These are phyloP conservation scores for Marasmius sp. DNA, from an alignment of 1,284 basidiomycete species.

Conservation along the genomic window DNA sequence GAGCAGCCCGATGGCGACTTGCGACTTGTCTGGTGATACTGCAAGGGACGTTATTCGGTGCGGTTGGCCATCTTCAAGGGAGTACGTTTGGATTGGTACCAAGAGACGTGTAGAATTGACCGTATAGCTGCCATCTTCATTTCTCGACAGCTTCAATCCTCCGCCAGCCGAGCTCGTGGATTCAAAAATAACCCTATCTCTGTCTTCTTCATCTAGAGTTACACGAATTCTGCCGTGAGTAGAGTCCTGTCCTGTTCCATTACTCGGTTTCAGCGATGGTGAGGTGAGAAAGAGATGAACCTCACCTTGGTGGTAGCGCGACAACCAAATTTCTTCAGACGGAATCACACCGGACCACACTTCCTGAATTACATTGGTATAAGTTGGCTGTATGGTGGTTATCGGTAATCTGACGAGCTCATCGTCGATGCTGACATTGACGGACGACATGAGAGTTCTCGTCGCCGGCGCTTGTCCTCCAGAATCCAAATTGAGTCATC, in stretches of 20 bases:
- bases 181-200: conserved; percentile 44
- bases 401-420: conserved; percentile 40
- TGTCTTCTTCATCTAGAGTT: conserved; percentile 48
- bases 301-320: conserved; percentile 47
- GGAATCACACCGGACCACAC: conserved; percentile 54
- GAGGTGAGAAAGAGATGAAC: background rate
- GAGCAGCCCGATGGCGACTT: conserved; percentile 60
- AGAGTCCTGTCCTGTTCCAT: conserved; percentile 32
- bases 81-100: conserved; percentile 13
- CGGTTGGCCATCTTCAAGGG: conserved; percentile 23
- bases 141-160: conserved; percentile 27
- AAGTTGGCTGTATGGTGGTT: conserved; percentile 63
- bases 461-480: background rate
- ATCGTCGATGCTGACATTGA: conserved; percentile 1
- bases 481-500: too few species aligned
- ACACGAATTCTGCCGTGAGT: conserved; percentile 61
- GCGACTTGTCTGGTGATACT: conserved; percentile 53
- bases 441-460: background rate
- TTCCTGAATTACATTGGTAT: conserved; percentile 57
- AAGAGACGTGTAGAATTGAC: conserved; percentile 5
- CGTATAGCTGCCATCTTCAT: conserved; percentile 28
- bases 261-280: background rate
- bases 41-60: conserved; percentile 65
- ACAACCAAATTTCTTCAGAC: conserved; percentile 69
- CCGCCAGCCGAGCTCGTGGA: conserved; percentile 31